Evolutionary conservation across 352 stramenopile species (phyloP).

Genomic region (Phytopythium montanum): DNA sequence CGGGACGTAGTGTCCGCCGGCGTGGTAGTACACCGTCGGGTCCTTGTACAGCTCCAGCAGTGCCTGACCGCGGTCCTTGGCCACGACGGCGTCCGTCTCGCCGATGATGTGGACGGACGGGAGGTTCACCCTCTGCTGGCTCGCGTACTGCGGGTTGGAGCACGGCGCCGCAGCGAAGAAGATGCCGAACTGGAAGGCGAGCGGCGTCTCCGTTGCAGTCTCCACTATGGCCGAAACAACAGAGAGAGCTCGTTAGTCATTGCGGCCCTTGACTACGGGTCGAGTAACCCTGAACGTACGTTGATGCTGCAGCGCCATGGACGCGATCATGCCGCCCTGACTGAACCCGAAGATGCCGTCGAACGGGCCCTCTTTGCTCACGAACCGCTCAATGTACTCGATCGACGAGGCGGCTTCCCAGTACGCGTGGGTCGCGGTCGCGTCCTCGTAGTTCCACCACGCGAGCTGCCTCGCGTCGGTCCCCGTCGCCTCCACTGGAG

Average conservation of each 20-base stretch:
- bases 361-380: constrained; percentile 53
- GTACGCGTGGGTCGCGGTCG: constrained; percentile 28
- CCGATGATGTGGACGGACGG: constrained; percentile 82
- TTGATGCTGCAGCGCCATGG: constrained; percentile 53
- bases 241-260: neutral
- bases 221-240: constrained; percentile 13
- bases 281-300: constrained; percentile 13
- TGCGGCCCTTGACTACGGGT: neutral
- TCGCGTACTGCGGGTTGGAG: constrained; percentile 20
- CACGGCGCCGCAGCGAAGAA: constrained; percentile 51
- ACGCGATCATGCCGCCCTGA: constrained; percentile 54
- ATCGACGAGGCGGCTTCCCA: constrained; percentile 42
- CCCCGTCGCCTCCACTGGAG: constrained; percentile 8
- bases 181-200: constrained; percentile 66
- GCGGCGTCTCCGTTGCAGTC: constrained; percentile 35
- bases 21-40: constrained; percentile 51
- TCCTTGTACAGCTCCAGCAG: constrained; percentile 48
- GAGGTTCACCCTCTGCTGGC: constrained; percentile 35
- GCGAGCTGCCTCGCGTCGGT: constrained; percentile 50
- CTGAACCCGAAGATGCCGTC: constrained; percentile 68
- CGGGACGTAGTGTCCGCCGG: constrained; percentile 75
- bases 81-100: constrained; percentile 62
- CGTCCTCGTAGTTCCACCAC: constrained; percentile 65
- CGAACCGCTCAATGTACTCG: constrained; percentile 45
- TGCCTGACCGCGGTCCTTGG: constrained; percentile 37